Conservation (phyloP, 495 filamentous ascomycete genomes). For the Penicillium ochrochloron region DNA sequence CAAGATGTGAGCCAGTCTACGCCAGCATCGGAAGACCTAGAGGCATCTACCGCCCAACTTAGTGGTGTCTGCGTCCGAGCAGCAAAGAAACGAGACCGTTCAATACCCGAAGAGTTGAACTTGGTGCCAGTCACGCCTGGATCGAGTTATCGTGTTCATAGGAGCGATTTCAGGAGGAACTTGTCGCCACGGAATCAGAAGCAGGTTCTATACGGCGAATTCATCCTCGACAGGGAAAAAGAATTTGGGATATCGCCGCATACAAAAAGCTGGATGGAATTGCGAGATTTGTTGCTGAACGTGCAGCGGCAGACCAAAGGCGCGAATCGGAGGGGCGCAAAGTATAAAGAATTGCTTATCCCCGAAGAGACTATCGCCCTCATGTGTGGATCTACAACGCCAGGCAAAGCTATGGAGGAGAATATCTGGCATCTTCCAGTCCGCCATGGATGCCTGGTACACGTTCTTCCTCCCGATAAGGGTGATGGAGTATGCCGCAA, state of each 20-base stretch:
- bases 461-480: conserved; percentile 35
- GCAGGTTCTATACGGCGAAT: conserved; percentile 38
- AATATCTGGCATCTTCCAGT: conserved; percentile 46
- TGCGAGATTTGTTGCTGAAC: conserved; percentile 32
- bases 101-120: background rate
- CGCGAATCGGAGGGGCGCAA: conserved; percentile 14
- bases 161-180: background rate
- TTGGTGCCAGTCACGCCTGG: background rate
- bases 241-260: background rate
- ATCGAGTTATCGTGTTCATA: conserved; percentile 7
- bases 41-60: background rate
- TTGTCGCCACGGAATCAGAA: conserved; percentile 32
- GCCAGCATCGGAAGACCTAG: background rate
- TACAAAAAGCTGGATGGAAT: conserved; percentile 29
- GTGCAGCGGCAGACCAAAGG: conserved; percentile 23
- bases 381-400: conserved; percentile 36
- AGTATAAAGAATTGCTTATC: conserved; percentile 39
- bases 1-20: background rate
- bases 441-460: conserved; percentile 47
- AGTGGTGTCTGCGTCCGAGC: background rate
- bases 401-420: conserved; percentile 30
- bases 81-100: background rate
- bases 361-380: conserved; percentile 47
- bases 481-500: conserved; percentile 42
- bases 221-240: conserved; percentile 16